Conservation (phyloP, 257 asterid species). For the Nicotiana tabacum region DNA sequence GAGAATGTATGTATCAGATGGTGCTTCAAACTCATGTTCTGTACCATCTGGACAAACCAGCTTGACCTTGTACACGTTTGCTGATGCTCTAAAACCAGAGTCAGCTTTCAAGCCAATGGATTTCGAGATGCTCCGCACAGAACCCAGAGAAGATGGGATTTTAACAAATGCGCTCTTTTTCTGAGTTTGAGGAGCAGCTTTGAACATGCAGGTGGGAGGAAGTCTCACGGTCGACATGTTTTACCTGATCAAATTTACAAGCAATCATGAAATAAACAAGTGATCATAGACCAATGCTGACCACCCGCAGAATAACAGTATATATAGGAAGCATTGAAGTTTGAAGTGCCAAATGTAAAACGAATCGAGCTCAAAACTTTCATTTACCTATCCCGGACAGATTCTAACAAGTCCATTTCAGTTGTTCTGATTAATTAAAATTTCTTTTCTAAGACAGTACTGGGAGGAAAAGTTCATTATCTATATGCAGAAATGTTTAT, state of each 20-base stretch:
- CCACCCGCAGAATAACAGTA: neutral
- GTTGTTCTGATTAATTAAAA: neutral
- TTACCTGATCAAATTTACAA: slow-evolving; percentile 34
- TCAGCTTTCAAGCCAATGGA: slow-evolving; percentile 50
- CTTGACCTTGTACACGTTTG: slow-evolving; percentile 66
- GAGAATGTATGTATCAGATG: slow-evolving; percentile 58
- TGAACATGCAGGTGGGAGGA: slow-evolving; percentile 44
- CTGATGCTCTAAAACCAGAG: slow-evolving; percentile 41
- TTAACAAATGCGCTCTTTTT: slow-evolving; percentile 32
- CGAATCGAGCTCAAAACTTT: neutral
- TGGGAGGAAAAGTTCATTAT: no score
- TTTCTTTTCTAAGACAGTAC: neutral
- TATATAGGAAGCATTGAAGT: neutral
- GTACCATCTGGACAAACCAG: slow-evolving; percentile 52
- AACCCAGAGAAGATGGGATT: slow-evolving; percentile 42
- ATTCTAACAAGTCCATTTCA: neutral
- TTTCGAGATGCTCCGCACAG: slow-evolving; percentile 39
- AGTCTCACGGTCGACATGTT: slow-evolving; percentile 54
- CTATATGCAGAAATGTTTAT: neutral
- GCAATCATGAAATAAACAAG: neutral
- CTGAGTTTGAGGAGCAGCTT: slow-evolving; percentile 31
- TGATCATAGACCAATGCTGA: no score
- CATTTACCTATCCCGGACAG: neutral
- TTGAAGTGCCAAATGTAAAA: neutral
- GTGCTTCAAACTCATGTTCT: slow-evolving; percentile 61